Conservation (phyloP, 768 basidiomycete species). For the Rubroboletus pulcherrimus region DNA sequence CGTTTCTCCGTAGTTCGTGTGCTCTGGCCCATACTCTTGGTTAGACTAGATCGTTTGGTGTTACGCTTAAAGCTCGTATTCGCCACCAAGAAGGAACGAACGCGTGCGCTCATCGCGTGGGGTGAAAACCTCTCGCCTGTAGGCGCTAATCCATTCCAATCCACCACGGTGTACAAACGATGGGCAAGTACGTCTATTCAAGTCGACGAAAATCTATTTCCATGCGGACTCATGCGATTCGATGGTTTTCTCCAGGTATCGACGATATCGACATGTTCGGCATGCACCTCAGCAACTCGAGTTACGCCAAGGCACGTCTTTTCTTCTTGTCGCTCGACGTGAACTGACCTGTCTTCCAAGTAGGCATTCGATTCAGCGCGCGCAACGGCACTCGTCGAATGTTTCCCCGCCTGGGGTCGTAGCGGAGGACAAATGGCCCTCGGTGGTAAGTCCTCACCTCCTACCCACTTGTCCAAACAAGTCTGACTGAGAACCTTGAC, state of each 20-base stretch:
- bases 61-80: constrained; percentile 38
- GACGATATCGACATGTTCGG: constrained; percentile 65
- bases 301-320: constrained; percentile 62
- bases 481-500: neutral
- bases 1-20: constrained; percentile 42
- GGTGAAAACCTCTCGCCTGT: constrained; percentile 47
- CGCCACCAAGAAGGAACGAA: constrained; percentile 30
- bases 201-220: neutral
- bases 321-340: too few relatives aligned
- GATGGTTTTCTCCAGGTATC: constrained; percentile 38
- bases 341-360: constrained; percentile 4
- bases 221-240: neutral
- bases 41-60: constrained; percentile 32
- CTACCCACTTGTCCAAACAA: too few relatives aligned
- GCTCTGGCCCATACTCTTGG: constrained; percentile 43
- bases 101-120: constrained; percentile 41
- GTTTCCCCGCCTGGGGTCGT: constrained; percentile 56
- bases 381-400: constrained; percentile 43
- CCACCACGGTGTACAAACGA: constrained; percentile 37
- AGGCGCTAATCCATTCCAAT: constrained; percentile 54
- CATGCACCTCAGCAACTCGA: constrained; percentile 80
- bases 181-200: constrained; percentile 51
- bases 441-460: constrained; percentile 28
- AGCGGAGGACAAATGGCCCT: constrained; percentile 62
- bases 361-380: constrained; percentile 46